These are phyloP conservation scores for Exophiala xenobiotica DNA, from an alignment of 2,329 filamentous ascomycete species.

Conservation along the genomic window DNA sequence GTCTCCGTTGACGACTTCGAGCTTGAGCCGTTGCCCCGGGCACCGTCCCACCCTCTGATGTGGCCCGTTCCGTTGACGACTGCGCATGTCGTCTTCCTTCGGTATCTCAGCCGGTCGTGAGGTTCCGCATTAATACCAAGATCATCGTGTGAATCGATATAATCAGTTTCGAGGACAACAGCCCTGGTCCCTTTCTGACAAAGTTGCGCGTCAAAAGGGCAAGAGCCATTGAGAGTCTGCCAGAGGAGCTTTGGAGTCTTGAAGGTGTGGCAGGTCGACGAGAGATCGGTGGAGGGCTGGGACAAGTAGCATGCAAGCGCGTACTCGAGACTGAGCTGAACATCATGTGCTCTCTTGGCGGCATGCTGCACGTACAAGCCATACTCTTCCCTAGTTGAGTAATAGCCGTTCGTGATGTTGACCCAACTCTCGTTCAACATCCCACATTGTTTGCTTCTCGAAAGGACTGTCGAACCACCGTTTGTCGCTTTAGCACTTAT, in stretches of 20 bases:
- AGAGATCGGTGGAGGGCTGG: background rate
- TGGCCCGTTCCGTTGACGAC: conserved; percentile 19
- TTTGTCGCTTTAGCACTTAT: conserved; percentile 15
- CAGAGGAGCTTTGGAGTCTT: conserved; percentile 11
- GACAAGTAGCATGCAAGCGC: conserved; percentile 26
- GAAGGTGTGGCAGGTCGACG: conserved; percentile 14
- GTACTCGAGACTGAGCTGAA: conserved; percentile 24
- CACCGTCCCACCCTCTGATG: conserved; percentile 20
- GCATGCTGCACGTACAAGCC: conserved; percentile 8
- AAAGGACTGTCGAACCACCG: conserved; percentile 14
- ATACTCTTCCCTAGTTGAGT: conserved; percentile 8
- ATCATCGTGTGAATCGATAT: conserved; percentile 25
- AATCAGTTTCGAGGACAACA: conserved; percentile 22
- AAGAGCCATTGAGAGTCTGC: conserved; percentile 3
- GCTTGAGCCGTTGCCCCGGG: background rate
- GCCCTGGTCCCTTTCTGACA: conserved; percentile 13
- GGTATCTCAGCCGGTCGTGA: conserved; percentile 22
- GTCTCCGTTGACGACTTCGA: background rate
- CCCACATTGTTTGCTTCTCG: conserved; percentile 20
- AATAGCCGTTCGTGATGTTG: conserved; percentile 1
- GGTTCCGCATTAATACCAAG: conserved; percentile 26
- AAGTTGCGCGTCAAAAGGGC: conserved; percentile 17
- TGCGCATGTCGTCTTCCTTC: conserved; percentile 22
- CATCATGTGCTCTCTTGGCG: conserved; percentile 16
- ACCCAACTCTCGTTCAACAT: conserved; percentile 23